A percentile compares a stretch with the other conserved stretches of the same genome.
Conservation (phyloP, 495 filamentous ascomycete genomes). For the Chaetomidium leptoderma region DNA sequence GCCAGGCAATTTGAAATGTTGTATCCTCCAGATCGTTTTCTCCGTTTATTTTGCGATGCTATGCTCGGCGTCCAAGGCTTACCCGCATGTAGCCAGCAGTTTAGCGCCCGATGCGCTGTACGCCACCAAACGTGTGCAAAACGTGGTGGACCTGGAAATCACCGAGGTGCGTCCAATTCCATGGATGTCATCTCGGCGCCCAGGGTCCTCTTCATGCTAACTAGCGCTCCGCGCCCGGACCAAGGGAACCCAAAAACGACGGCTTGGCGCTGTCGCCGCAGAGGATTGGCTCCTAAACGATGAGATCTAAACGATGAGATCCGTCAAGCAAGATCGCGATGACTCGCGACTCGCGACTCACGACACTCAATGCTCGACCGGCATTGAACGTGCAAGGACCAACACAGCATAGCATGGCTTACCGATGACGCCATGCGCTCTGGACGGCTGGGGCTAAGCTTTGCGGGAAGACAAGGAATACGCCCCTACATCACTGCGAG, state of each 20-base stretch:
- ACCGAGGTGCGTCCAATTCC: not conserved
- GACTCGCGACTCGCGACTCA: too few species aligned
- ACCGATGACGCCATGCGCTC: too few species aligned
- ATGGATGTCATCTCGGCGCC: not conserved
- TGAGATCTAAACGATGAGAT: too few species aligned
- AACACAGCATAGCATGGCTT: too few species aligned
- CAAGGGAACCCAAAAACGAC: not conserved
- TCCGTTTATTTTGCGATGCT: not conserved
- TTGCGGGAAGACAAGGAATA: too few species aligned
- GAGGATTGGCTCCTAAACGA: too few species aligned
- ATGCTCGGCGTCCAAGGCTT: not conserved
- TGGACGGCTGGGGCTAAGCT: too few species aligned
- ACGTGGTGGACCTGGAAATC: conserved; percentile 2
- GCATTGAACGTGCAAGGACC: too few species aligned
- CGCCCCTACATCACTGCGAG: too few species aligned
- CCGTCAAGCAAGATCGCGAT: too few species aligned
- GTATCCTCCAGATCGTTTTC: not conserved
- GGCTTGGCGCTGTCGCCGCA: too few species aligned
- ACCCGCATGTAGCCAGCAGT: not conserved
- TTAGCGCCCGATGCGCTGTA: not conserved
- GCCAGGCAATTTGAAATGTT: not conserved
- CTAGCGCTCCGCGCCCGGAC: conserved; percentile 9
- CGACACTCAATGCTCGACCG: too few species aligned
- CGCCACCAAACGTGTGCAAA: not conserved
- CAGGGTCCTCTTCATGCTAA: not conserved